These are phyloP conservation scores for Scolecobasidium constrictum DNA, from an alignment of 2,329 filamentous ascomycete genomes.

Conservation along the genomic window DNA sequence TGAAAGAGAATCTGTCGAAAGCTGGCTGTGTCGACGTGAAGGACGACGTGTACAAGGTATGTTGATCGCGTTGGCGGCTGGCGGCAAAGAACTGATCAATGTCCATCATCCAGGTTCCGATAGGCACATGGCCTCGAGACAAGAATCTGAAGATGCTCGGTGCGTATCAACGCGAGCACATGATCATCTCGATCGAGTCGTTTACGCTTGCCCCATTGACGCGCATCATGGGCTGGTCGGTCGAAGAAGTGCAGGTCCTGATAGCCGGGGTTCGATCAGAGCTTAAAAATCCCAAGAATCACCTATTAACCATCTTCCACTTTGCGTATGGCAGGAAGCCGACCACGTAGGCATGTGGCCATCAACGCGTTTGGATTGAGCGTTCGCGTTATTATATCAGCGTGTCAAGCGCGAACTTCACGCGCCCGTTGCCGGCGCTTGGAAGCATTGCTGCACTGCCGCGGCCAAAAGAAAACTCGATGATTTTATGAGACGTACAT, in stretches of 20 bases:
- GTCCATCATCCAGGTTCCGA: slow-evolving; percentile 19
- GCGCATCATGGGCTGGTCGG: slow-evolving; percentile 1
- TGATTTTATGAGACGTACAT: no score
- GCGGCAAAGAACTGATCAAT: no score
- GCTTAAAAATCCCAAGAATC: neutral
- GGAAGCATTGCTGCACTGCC: no score
- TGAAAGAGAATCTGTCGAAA: slow-evolving; percentile 25
- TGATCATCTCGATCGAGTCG: neutral
- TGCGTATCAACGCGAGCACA: slow-evolving; percentile 10
- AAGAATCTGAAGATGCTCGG: slow-evolving; percentile 22
- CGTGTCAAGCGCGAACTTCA: no score
- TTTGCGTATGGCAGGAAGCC: slow-evolving; percentile 8
- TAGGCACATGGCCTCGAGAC: slow-evolving; percentile 23
- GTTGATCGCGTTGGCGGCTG: no score
- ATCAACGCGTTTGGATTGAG: no score
- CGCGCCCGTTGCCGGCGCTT: no score
- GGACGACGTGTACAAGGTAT: slow-evolving; percentile 15
- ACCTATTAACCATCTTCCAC: slow-evolving; percentile 2
- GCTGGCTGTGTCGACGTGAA: slow-evolving; percentile 35
- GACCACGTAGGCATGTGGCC: no score
- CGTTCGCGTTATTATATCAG: no score
- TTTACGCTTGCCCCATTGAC: neutral
- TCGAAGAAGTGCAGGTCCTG: slow-evolving; percentile 6
- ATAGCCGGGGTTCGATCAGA: slow-evolving; percentile 1
- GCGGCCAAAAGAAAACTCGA: no score